Base-by-base conservation (phyloP, 805 yeast genomes). In the Debaryomyces tyrocola region DNA sequence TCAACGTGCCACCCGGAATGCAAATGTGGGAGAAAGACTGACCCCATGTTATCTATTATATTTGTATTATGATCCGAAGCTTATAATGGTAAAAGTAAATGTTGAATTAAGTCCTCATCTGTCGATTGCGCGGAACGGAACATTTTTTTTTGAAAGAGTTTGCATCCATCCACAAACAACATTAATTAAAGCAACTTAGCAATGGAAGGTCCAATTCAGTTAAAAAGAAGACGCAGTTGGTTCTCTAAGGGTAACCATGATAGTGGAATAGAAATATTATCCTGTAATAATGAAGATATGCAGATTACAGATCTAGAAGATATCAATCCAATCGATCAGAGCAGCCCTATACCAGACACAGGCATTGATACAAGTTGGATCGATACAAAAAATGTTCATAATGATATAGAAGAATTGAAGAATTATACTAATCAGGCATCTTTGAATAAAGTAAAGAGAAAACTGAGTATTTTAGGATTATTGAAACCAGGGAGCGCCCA, bases 1-100 rank as follows among this genome's bases (percentile, higher is more conserved):
- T 94, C 99, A 28, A 94, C 98, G 60, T 94, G 99, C 97, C 96
- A 90, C 5, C 96, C 96, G 0, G 92, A 78, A 21, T 75, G 80
- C 47, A 90, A 69, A 60, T 90, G 94, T 1, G 96, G 94, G 43
- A 90, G 70, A 56, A 89, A 87, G 0, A 87, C 84, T 48, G 91
- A 84, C 4, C 92, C 91, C 95, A 87, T 87, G 33, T 29, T n/a
- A 20, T 33, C 12, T 40, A 41, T 14, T n/a, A 21, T 10, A 11
- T 2, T 17, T 20, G 27, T 15, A 14, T 34, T 31, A 14, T 24
- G 14, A 31, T 11, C 15, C 1, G 10, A n/a, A 20, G 11, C 15
- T 33, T 33, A 20, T 33, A 40, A 33, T 8, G 2, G 18, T 29
- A 18, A n/a, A n/a, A 21, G 20, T 7, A 10, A n/a, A 10, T 43